These are phyloP conservation scores for Hyaloperonospora brassicae DNA, from an alignment of 352 stramenopile species.

Conservation along the genomic window DNA sequence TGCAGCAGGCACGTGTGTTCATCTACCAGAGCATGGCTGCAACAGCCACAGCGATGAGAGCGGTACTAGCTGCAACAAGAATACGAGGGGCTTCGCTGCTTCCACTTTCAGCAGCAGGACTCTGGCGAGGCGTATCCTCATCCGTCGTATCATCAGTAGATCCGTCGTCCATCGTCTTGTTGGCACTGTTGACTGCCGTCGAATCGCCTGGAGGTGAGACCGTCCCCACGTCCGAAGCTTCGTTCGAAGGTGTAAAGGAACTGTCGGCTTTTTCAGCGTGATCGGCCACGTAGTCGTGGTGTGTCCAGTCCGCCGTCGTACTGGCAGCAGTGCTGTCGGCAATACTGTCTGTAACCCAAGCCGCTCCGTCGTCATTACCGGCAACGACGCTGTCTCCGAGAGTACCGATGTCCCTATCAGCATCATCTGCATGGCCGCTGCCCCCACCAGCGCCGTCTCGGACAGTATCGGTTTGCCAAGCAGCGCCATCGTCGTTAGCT, in stretches of 20 bases:
- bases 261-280: constrained; percentile 7
- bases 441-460: constrained; percentile 27
- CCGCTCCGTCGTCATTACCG: constrained; percentile 17
- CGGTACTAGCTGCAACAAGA: constrained; percentile 14
- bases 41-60: constrained; percentile 22
- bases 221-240: not conserved
- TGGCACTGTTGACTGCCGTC: constrained; percentile 1
- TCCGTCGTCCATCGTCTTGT: not conserved
- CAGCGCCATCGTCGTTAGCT: constrained; percentile 19
- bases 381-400: constrained; percentile 34
- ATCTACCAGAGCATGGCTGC: constrained; percentile 22
- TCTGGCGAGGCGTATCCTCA: constrained; percentile 1
- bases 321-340: constrained; percentile 12
- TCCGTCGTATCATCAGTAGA: not conserved
- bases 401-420: constrained; percentile 4
- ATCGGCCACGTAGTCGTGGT: constrained; percentile 7
- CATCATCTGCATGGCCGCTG: constrained; percentile 18
- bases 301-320: constrained; percentile 6
- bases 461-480: constrained; percentile 13
- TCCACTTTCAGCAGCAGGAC: constrained; percentile 5
- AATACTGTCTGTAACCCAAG: constrained; percentile 13
- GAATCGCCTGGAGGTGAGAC: constrained; percentile 10
- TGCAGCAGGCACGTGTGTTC: constrained; percentile 8
- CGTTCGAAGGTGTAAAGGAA: not conserved
- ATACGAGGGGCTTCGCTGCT: constrained; percentile 16